A percentile compares a stretch with the other conserved stretches of the same genome.
Conservation (phyloP, 2,329 filamentous ascomycete genomes). For the Sclerotinia nivalis region DNA sequence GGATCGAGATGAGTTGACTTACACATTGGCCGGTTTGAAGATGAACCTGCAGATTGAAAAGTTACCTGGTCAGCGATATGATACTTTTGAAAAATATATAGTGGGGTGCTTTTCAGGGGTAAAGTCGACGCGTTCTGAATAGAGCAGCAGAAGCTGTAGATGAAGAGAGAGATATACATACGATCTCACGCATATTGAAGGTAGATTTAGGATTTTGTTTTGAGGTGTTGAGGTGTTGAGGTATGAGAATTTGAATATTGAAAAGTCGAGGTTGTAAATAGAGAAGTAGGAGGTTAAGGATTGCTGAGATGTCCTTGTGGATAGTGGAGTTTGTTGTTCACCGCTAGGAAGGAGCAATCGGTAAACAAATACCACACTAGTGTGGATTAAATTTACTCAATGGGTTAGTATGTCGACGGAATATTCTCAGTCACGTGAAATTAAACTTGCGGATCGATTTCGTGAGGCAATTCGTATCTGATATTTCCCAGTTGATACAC, state of each 20-base stretch:
- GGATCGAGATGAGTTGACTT: constrained; percentile 48
- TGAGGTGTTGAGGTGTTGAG: constrained; percentile 27
- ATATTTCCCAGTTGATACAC: neutral
- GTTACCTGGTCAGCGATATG: constrained; percentile 56
- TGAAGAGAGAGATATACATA: constrained; percentile 48
- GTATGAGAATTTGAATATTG: constrained; percentile 18
- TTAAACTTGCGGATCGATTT: neutral
- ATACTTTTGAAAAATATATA: constrained; percentile 44
- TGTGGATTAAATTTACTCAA: constrained; percentile 3
- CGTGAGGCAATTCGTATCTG: constrained; percentile 6
- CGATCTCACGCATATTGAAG: constrained; percentile 72
- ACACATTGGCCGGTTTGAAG: constrained; percentile 99
- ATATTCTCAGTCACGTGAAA: constrained; percentile 4
- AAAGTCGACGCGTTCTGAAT: constrained; percentile 44
- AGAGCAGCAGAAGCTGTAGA: constrained; percentile 12
- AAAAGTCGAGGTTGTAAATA: constrained; percentile 26
- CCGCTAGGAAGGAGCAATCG: constrained; percentile 24
- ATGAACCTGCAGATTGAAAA: constrained; percentile 74
- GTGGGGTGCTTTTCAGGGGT: constrained; percentile 44
- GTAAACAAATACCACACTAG: constrained; percentile 24
- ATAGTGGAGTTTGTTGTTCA: constrained; percentile 30
- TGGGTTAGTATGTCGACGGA: neutral
- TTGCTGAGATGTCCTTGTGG: constrained; percentile 30
- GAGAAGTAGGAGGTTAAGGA: constrained; percentile 32
- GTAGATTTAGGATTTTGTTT: constrained; percentile 34